These are phyloP conservation scores for Cymodocea nodosa DNA, from an alignment of 116 monocot species.

Conservation along the genomic window DNA sequence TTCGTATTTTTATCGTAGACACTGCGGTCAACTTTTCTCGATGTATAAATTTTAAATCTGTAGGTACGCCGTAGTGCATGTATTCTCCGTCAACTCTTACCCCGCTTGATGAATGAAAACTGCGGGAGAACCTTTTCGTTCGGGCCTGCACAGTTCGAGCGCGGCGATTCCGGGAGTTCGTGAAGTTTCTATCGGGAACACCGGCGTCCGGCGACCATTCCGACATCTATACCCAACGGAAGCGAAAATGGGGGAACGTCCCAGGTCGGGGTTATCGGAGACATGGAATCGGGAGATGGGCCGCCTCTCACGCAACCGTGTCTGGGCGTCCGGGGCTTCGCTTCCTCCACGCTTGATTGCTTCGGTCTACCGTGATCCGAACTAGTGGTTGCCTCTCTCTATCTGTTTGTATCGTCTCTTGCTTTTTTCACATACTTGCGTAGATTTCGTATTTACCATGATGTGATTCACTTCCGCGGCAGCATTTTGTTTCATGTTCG, in stretches of 20 bases:
- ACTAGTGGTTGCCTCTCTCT: neutral
- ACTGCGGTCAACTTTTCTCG: too few relatives aligned
- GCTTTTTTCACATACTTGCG: neutral
- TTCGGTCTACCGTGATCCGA: neutral
- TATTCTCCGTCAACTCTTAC: too few relatives aligned
- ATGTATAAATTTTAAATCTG: too few relatives aligned
- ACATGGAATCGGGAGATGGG: conserved; percentile 59
- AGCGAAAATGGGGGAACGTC: neutral
- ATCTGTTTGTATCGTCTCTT: neutral
- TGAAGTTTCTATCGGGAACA: too few relatives aligned
- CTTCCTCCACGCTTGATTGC: neutral
- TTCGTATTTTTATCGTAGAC: too few relatives aligned
- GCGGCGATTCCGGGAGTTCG: too few relatives aligned
- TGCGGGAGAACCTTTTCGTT: too few relatives aligned
- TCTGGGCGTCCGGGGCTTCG: conserved; percentile 58
- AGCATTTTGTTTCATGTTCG: neutral
- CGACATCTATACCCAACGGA: too few relatives aligned
- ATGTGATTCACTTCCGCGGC: neutral
- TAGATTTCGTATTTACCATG: neutral
- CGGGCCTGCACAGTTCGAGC: too few relatives aligned
- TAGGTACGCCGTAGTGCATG: too few relatives aligned
- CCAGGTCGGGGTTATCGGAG: conserved; percentile 13
- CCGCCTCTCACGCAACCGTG: conserved; percentile 22
- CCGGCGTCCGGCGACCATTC: too few relatives aligned
- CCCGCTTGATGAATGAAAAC: too few relatives aligned